These are phyloP conservation scores for Suillus discolor DNA, from an alignment of 768 basidiomycete genomes.

Conservation along the genomic window DNA sequence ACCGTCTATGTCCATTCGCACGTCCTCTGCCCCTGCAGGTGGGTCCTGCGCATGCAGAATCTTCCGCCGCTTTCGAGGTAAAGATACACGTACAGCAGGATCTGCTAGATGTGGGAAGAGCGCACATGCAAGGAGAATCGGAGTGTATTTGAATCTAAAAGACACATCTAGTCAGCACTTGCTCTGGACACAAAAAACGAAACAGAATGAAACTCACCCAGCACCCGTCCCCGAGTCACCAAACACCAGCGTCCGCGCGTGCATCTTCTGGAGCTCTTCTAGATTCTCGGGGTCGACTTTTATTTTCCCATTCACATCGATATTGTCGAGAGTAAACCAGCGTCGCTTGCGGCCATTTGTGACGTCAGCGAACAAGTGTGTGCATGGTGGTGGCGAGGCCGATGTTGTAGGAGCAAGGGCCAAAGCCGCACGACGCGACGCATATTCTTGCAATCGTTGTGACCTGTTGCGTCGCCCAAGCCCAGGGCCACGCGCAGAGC, in stretches of 20 bases:
- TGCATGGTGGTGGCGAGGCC: constrained; percentile 29
- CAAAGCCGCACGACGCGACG: constrained; percentile 54
- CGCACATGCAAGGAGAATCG: constrained; percentile 41
- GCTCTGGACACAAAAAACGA: not conserved
- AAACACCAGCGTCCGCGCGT: constrained; percentile 51
- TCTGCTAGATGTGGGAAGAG: constrained; percentile 43
- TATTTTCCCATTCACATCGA: constrained; percentile 21
- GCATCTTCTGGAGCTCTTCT: constrained; percentile 44
- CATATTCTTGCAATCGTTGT: constrained; percentile 70
- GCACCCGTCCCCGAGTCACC: constrained; percentile 40
- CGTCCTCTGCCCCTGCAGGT: constrained; percentile 11
- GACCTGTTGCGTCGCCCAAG: constrained; percentile 61
- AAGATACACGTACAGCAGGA: constrained; percentile 18
- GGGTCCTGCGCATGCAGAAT: not conserved
- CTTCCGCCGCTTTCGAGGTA: constrained; percentile 32
- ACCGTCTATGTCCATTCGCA: constrained; percentile 14
- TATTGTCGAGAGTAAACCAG: constrained; percentile 24
- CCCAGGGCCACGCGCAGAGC: constrained; percentile 54
- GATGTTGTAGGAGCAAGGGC: constrained; percentile 24
- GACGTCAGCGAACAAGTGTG: constrained; percentile 25
- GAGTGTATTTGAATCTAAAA: constrained; percentile 56
- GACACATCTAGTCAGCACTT: not conserved
- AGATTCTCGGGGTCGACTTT: constrained; percentile 27
- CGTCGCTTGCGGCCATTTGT: constrained; percentile 38
- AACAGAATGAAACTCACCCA: constrained; percentile 40